These are phyloP conservation scores for Candida awuae DNA, from an alignment of 805 yeast genomes.

Conservation along the genomic window DNA sequence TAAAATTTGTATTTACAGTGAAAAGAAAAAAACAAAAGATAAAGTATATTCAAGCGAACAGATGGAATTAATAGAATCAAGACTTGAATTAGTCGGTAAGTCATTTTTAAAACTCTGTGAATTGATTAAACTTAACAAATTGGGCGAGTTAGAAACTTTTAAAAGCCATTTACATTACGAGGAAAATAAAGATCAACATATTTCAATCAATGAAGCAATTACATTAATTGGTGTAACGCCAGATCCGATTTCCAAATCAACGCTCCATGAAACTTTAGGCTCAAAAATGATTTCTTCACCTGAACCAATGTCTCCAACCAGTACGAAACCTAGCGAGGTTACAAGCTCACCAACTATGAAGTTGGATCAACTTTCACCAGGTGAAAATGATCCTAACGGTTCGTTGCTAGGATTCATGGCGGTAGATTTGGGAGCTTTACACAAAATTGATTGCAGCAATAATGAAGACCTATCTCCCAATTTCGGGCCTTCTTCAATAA, in stretches of 20 bases:
- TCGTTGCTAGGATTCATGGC: no score
- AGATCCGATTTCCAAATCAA: constrained; percentile 1
- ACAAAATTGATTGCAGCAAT: no score
- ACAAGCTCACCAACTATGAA: no score
- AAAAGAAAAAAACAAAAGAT: constrained; percentile 45
- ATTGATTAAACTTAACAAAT: constrained; percentile 15
- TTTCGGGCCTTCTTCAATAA: constrained; percentile 7
- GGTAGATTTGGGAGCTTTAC: no score
- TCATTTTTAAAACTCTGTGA: constrained; percentile 38
- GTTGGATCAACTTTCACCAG: no score
- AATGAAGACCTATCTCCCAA: neutral
- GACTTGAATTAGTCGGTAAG: constrained; percentile 44
- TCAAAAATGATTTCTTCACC: constrained; percentile 1
- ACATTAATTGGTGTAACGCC: constrained; percentile 28
- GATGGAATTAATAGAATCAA: constrained; percentile 53
- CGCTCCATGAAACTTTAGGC: neutral
- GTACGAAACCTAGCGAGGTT: no score
- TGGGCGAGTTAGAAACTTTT: constrained; percentile 6
- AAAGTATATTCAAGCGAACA: constrained; percentile 52
- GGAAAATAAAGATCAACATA: constrained; percentile 18
- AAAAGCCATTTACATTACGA: constrained; percentile 13
- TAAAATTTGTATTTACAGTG: constrained; percentile 52
- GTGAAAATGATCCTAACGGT: no score
- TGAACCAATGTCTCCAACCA: neutral
- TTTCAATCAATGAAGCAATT: constrained; percentile 43